phyloP scores from a whole-genome alignment of 208 protist genomes.

The Crithidia brevicula region DNA sequence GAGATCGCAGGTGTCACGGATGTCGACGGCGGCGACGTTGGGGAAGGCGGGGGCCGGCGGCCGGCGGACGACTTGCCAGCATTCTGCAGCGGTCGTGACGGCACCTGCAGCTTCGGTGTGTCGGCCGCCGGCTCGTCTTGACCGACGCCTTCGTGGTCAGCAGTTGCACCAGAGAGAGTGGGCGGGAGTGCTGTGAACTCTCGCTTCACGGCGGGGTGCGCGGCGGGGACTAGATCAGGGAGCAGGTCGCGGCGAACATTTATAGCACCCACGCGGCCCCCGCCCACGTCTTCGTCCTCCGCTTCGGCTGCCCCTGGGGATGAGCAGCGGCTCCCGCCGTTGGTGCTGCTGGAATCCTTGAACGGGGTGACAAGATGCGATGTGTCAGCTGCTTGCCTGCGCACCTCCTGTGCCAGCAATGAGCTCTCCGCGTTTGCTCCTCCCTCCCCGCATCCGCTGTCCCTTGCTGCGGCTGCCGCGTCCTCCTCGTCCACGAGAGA shows the following conservation, averaged over 20 bases:
- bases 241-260: conserved; percentile 4
- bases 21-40: neutral
- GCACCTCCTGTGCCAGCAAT: conserved; percentile 37
- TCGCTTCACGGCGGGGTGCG: neutral
- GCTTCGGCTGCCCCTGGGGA: neutral
- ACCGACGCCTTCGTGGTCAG: too few relatives aligned
- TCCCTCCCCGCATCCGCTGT: neutral
- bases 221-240: neutral
- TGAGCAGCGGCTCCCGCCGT: neutral
- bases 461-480: neutral
- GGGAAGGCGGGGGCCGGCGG: neutral
- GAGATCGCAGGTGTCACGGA: neutral
- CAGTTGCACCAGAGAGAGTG: too few relatives aligned
- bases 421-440: neutral
- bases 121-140: conserved; percentile 2
- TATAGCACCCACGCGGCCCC: neutral
- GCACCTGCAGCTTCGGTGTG: too few relatives aligned
- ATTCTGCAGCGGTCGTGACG: neutral
- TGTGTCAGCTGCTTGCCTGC: conserved; percentile 33
- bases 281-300: neutral
- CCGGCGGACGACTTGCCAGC: neutral
- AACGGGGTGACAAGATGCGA: conserved; percentile 37
- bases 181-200: too few relatives aligned
- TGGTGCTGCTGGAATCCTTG: conserved; percentile 17
- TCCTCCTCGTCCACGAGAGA: conserved; percentile 7